Percentiles rank a stretch among this genome's conserved stretches.
Evolutionary conservation across 768 basidiomycete species (phyloP).

Genomic region (Mycena indigotica): DNA sequence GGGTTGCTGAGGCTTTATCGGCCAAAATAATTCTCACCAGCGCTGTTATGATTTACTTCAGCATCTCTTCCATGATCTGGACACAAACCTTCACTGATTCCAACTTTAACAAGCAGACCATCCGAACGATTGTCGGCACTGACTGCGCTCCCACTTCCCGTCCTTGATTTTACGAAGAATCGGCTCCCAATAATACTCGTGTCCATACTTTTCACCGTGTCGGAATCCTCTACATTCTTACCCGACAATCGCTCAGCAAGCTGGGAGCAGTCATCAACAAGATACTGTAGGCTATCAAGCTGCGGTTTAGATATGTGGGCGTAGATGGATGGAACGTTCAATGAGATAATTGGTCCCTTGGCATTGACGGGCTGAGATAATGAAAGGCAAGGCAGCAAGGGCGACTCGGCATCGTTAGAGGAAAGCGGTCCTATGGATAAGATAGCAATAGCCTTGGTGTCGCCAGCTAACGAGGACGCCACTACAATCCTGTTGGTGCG

Average conservation of each 20-base stretch:
- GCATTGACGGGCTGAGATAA: constrained; percentile 30
- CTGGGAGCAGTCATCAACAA: constrained; percentile 85
- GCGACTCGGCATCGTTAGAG: constrained; percentile 23
- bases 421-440: constrained; percentile 52
- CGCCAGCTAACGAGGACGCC: constrained; percentile 47
- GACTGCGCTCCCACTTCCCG: constrained; percentile 42
- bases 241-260: constrained; percentile 54
- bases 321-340: constrained; percentile 66
- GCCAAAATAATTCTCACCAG: constrained; percentile 27
- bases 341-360: constrained; percentile 29
- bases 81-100: constrained; percentile 44
- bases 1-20: constrained; percentile 19
- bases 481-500: constrained; percentile 49
- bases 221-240: constrained; percentile 27
- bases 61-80: background rate
- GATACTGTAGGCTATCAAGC: constrained; percentile 82
- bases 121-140: constrained; percentile 26
- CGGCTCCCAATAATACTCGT: constrained; percentile 78
- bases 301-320: constrained; percentile 60
- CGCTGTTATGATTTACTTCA: constrained; percentile 16
- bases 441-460: constrained; percentile 44
- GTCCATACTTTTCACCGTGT: constrained; percentile 45
- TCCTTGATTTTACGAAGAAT: constrained; percentile 65
- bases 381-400: constrained; percentile 39
- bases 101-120: constrained; percentile 54